A percentile compares a stretch with the other conserved stretches of the same genome.
Conservation (phyloP, 2,329 filamentous ascomycete species). For the Akanthomyces uredinophilus region DNA sequence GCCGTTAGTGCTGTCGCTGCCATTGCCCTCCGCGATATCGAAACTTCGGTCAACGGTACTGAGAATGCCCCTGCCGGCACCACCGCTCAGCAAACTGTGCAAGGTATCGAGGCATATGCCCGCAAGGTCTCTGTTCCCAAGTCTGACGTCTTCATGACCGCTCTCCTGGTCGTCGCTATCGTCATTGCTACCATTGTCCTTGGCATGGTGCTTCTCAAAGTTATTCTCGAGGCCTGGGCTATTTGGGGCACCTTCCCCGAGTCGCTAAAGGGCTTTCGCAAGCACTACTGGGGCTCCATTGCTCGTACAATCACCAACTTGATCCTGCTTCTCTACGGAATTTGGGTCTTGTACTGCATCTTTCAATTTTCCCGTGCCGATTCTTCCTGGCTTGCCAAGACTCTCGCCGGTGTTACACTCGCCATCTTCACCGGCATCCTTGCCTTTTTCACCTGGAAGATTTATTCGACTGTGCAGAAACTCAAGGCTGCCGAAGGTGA, state of each 20-base stretch:
- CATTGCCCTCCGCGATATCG: slow-evolving; percentile 49
- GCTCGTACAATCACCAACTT: slow-evolving; percentile 84
- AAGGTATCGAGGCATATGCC: slow-evolving; percentile 76
- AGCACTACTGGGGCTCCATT: slow-evolving; percentile 94
- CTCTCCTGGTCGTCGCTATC: slow-evolving; percentile 83
- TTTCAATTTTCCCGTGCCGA: slow-evolving; percentile 93
- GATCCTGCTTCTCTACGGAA: slow-evolving; percentile 85
- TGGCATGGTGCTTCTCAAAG: slow-evolving; percentile 82
- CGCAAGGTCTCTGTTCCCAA: slow-evolving; percentile 79
- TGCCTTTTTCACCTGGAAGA: slow-evolving; percentile 78
- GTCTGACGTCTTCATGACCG: slow-evolving; percentile 93
- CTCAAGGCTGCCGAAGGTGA: slow-evolving; percentile 75
- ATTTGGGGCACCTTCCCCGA: slow-evolving; percentile 84
- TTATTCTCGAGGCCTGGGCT: slow-evolving; percentile 85
- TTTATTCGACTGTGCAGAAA: slow-evolving; percentile 68
- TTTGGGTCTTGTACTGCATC: slow-evolving; percentile 94
- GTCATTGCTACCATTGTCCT: slow-evolving; percentile 79
- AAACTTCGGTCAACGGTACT: slow-evolving; percentile 40
- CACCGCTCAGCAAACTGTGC: slow-evolving; percentile 49
- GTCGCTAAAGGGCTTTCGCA: slow-evolving; percentile 75
- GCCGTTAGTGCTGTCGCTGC: slow-evolving; percentile 40
- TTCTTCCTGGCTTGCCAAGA: slow-evolving; percentile 79
- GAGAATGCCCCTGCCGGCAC: slow-evolving; percentile 23
- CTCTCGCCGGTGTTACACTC: slow-evolving; percentile 76
- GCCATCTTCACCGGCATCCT: slow-evolving; percentile 74